Percentiles rank a stretch among this genome's conserved stretches.
These are phyloP conservation scores for Trichopus zeylanicus DNA, from an alignment of 116 monocot species.

Conservation along the genomic window DNA sequence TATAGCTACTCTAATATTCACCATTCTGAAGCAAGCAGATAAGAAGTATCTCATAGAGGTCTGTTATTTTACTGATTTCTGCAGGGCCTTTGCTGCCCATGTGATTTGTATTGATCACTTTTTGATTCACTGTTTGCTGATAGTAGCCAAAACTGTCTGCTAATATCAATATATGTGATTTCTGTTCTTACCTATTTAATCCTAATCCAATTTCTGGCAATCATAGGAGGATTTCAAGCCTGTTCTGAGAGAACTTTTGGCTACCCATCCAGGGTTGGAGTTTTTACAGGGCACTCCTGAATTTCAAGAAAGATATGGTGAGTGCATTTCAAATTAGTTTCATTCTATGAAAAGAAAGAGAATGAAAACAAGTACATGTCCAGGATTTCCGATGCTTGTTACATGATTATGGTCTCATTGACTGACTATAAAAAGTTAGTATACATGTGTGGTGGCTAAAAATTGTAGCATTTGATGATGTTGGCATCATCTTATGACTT, in stretches of 20 bases:
- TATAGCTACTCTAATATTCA: constrained; percentile 65
- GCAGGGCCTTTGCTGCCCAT: background rate
- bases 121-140: background rate
- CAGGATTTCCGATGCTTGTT: too few species aligned
- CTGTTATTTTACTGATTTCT: background rate
- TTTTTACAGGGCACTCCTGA: constrained; percentile 63
- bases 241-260: constrained; percentile 54
- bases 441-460: too few species aligned
- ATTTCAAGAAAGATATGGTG: constrained; percentile 82
- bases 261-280: constrained; percentile 61
- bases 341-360: too few species aligned
- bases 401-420: too few species aligned
- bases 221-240: constrained; percentile 66
- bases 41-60: constrained; percentile 74
- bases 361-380: too few species aligned
- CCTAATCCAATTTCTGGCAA: background rate
- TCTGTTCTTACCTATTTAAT: too few species aligned
- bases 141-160: too few species aligned
- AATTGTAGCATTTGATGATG: too few species aligned
- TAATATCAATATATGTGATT: too few species aligned
- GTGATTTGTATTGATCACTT: background rate
- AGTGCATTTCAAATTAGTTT: too few species aligned
- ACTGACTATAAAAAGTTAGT: too few species aligned
- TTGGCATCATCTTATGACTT: too few species aligned
- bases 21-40: constrained; percentile 67